Percentiles rank a stretch among this genome's conserved stretches.
Conservation (phyloP, 2,329 filamentous ascomycete genomes). For the Salinomyces thailandicus region DNA sequence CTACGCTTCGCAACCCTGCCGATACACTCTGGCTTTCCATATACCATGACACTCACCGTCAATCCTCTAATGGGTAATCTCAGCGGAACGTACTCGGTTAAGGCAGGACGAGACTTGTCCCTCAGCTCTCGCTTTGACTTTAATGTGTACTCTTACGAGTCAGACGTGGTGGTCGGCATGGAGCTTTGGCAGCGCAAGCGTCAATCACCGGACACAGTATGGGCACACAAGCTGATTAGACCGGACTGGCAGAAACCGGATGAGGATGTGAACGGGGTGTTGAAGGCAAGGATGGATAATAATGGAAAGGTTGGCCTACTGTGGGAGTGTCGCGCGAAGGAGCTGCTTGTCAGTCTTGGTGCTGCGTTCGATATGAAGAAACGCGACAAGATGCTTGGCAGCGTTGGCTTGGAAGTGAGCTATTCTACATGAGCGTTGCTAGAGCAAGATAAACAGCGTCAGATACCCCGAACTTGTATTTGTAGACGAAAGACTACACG, state of each 20-base stretch:
- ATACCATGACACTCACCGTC: constrained; percentile 85
- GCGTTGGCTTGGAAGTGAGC: constrained; percentile 67
- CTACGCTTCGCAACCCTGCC: constrained; percentile 82
- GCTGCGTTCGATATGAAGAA: constrained; percentile 71
- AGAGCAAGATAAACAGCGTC: neutral
- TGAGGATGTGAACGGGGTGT: constrained; percentile 65
- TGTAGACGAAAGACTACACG: too few species aligned
- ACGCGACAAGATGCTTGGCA: constrained; percentile 65
- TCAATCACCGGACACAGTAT: constrained; percentile 30
- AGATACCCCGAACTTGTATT: too few species aligned
- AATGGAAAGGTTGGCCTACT: constrained; percentile 74
- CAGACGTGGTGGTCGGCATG: constrained; percentile 79
- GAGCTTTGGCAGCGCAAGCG: constrained; percentile 64
- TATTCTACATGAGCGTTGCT: constrained; percentile 47
- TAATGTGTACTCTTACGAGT: constrained; percentile 97
- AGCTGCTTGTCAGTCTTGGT: constrained; percentile 82
- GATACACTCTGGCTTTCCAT: constrained; percentile 69
- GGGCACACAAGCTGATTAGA: constrained; percentile 34
- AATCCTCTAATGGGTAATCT: constrained; percentile 93
- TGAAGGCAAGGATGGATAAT: constrained; percentile 86
- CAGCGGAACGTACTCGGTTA: constrained; percentile 82
- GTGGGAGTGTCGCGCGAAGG: constrained; percentile 90
- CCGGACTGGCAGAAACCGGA: constrained; percentile 30
- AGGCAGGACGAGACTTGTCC: constrained; percentile 70
- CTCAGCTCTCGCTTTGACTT: constrained; percentile 90